Percentiles rank a stretch among this genome's conserved stretches.
These are phyloP conservation scores for Lycium barbarum DNA, from an alignment of 257 asterid genomes.

Conservation along the genomic window DNA sequence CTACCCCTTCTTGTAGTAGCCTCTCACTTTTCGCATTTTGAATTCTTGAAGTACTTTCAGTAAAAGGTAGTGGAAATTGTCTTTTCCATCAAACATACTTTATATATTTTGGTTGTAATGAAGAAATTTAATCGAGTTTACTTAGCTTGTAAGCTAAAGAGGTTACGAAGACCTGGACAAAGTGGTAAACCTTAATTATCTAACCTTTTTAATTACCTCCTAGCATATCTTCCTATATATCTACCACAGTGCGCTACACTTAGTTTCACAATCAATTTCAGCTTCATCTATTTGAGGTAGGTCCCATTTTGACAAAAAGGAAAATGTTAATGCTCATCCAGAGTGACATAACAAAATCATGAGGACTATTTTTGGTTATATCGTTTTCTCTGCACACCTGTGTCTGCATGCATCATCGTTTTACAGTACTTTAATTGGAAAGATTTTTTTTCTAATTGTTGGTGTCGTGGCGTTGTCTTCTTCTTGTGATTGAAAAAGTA, in stretches of 20 bases:
- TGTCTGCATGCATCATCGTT: background rate
- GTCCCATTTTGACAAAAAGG: background rate
- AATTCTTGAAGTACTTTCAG: too few relatives aligned
- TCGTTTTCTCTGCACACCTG: slow-evolving; percentile 19
- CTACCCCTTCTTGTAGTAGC: background rate
- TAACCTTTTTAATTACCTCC: background rate
- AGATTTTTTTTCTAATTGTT: background rate
- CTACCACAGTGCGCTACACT: background rate
- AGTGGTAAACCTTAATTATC: background rate
- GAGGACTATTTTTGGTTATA: background rate
- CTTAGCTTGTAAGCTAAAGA: background rate
- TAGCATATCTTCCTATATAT: background rate
- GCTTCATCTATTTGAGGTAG: background rate
- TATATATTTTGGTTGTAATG: background rate
- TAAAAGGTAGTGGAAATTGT: too few relatives aligned
- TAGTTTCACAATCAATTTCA: background rate
- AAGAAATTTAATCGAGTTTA: slow-evolving; percentile 3
- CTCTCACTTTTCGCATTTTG: background rate
- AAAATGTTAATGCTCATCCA: slow-evolving; percentile 14
- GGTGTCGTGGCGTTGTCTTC: slow-evolving; percentile 11
- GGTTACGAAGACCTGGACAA: background rate
- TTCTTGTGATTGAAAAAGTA: slow-evolving; percentile 12
- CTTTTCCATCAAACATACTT: too few relatives aligned
- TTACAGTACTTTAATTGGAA: background rate
- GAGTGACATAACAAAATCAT: background rate